Percentiles rank a stretch among this genome's conserved stretches.
Conservation (phyloP, 257 asterid species). For the Capsicum pubescens region DNA sequence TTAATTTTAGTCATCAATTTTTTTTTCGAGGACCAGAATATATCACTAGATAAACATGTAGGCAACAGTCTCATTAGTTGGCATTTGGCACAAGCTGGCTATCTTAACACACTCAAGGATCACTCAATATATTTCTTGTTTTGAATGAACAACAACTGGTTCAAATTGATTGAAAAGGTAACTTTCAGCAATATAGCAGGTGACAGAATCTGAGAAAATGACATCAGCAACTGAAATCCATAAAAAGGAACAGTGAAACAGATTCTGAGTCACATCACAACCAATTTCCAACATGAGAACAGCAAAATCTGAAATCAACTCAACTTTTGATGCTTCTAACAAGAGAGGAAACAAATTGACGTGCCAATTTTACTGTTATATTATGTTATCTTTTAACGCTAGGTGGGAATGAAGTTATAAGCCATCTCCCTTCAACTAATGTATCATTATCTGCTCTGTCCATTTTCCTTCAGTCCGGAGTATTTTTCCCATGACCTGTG, state of each 20-base stretch:
- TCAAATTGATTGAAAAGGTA: conserved; percentile 24
- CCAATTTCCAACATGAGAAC: conserved; percentile 6
- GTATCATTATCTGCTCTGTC: conserved; percentile 12
- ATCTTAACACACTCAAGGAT: background rate
- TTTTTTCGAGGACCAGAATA: background rate
- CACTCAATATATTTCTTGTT: background rate
- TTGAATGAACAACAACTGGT: background rate
- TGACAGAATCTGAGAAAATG: background rate
- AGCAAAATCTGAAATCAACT: conserved; percentile 3
- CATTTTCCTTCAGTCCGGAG: conserved; percentile 8
- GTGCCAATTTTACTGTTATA: conserved; percentile 1
- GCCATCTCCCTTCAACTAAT: conserved; percentile 4
- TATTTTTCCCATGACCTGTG: background rate
- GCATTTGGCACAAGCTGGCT: background rate
- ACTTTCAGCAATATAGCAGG: conserved; percentile 1
- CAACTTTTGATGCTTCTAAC: conserved; percentile 16
- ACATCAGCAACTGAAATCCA: conserved; percentile 19
- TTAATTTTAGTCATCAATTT: background rate
- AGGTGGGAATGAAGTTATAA: background rate
- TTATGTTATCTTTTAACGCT: conserved; percentile 3
- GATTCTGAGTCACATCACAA: background rate
- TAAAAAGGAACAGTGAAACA: conserved; percentile 2
- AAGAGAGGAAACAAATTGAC: background rate
- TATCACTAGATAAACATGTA: background rate
- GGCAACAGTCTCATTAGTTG: background rate